These are phyloP conservation scores for Aspergillus udagawae DNA, from an alignment of 2,329 filamentous ascomycete genomes.

Conservation along the genomic window DNA sequence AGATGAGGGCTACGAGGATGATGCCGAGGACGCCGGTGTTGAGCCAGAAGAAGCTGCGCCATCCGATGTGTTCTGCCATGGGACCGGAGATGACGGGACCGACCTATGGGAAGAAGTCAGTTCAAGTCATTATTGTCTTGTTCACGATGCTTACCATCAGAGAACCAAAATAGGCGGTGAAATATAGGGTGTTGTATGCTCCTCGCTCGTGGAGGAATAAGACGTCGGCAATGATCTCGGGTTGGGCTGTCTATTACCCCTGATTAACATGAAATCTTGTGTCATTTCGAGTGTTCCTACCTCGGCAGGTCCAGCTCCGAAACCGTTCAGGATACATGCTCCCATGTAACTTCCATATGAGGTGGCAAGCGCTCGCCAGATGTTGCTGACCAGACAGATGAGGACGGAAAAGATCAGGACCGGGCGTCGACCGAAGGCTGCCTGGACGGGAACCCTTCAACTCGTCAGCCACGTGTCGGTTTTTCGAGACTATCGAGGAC, in stretches of 20 bases:
- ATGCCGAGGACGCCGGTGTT: slow-evolving; percentile 54
- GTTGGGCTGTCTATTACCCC: slow-evolving; percentile 50
- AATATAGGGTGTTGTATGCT: slow-evolving; percentile 60
- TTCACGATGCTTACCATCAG: slow-evolving; percentile 46
- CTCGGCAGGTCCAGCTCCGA: slow-evolving; percentile 60
- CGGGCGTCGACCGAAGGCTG: slow-evolving; percentile 52
- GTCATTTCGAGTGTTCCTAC: slow-evolving; percentile 2
- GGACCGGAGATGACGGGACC: slow-evolving; percentile 57
- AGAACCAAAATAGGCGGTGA: slow-evolving; percentile 59
- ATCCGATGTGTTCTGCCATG: slow-evolving; percentile 57
- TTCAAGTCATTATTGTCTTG: too few species aligned
- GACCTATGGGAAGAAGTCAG: not conserved
- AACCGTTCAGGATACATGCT: slow-evolving; percentile 57
- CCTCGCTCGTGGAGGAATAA: slow-evolving; percentile 64
- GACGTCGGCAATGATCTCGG: slow-evolving; percentile 60
- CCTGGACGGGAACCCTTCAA: slow-evolving; percentile 52
- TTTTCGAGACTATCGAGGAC: slow-evolving; percentile 1
- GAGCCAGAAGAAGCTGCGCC: slow-evolving; percentile 64
- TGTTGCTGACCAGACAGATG: slow-evolving; percentile 50
- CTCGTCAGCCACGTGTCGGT: not conserved
- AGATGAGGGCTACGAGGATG: slow-evolving; percentile 50
- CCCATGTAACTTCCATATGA: slow-evolving; percentile 63
- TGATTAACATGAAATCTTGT: not conserved
- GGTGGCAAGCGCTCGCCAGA: slow-evolving; percentile 57
- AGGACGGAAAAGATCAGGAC: slow-evolving; percentile 51